Evolutionary conservation across 179 eudicot genomes (phyloP).

Genomic region (Beta lomatogona): DNA sequence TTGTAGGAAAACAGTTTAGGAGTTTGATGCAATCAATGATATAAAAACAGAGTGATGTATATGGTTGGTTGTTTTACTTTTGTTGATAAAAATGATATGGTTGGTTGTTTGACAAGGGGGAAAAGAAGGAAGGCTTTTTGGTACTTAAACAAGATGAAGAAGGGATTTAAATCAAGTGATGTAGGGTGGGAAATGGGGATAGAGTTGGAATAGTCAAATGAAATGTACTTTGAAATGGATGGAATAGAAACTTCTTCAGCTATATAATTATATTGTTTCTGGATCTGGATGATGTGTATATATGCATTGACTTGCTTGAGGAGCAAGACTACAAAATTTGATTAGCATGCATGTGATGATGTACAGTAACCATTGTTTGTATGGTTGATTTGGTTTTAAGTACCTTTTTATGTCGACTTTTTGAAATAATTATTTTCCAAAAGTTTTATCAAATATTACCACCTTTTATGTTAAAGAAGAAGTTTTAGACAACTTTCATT

Average conservation of each 20-base stretch:
- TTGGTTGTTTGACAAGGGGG: not conserved
- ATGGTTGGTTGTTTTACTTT: not conserved
- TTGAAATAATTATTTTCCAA: too few relatives aligned
- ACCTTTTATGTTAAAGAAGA: too few relatives aligned
- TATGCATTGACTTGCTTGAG: constrained; percentile 11
- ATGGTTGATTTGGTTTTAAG: too few relatives aligned
- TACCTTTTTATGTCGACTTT: too few relatives aligned
- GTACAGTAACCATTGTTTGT: not conserved
- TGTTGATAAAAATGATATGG: not conserved
- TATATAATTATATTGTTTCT: not conserved
- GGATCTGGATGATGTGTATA: not conserved
- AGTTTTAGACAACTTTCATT: too few relatives aligned
- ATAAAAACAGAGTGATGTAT: not conserved
- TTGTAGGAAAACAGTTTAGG: not conserved
- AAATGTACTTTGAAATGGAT: constrained; percentile 9
- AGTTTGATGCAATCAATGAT: not conserved
- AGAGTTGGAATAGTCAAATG: constrained; percentile 23
- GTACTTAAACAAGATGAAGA: not conserved
- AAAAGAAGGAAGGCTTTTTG: not conserved
- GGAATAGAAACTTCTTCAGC: constrained; percentile 24
- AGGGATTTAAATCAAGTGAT: not conserved
- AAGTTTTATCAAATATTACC: too few relatives aligned
- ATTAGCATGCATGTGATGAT: not conserved
- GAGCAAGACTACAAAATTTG: not conserved
- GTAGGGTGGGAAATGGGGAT: not conserved